These are phyloP conservation scores for Raffaelea ambrosiae DNA, from an alignment of 2,329 filamentous ascomycete species.

Conservation along the genomic window DNA sequence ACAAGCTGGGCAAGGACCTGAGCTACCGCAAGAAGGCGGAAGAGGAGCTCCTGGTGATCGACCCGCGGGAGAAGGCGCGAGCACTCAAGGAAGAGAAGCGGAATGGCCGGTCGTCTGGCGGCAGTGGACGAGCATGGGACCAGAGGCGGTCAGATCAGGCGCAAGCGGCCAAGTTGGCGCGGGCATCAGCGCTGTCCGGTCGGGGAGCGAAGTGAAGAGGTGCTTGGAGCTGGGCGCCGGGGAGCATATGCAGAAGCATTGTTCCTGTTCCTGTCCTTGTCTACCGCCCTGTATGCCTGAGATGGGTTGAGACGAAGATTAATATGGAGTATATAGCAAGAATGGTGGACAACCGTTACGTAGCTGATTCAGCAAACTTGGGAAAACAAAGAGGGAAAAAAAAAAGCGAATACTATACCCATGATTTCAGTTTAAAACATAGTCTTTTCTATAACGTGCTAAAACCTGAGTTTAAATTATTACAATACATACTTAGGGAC, in stretches of 20 bases:
- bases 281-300: too few species aligned
- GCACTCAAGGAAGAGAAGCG: slow-evolving; percentile 59
- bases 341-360: too few species aligned
- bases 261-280: too few species aligned
- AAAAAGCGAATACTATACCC: slow-evolving; percentile 5
- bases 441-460: too few species aligned
- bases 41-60: slow-evolving; percentile 86
- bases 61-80: slow-evolving; percentile 75
- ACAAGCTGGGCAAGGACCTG: slow-evolving; percentile 84
- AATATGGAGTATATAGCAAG: too few species aligned
- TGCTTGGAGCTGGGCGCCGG: too few species aligned
- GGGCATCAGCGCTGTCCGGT: slow-evolving; percentile 43
- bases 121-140: slow-evolving; percentile 31
- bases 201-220: slow-evolving; percentile 46
- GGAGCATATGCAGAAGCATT: too few species aligned
- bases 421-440: not conserved
- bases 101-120: slow-evolving; percentile 15
- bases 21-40: slow-evolving; percentile 86
- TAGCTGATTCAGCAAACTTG: too few species aligned
- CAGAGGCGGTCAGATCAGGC: slow-evolving; percentile 42
- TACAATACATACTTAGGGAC: too few species aligned
- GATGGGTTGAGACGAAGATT: too few species aligned
- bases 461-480: too few species aligned
- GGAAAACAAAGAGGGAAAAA: too few species aligned
- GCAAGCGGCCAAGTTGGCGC: slow-evolving; percentile 47